These are phyloP conservation scores for Cupressus sempervirens DNA, from an alignment of 75 land plant genomes.

Conservation along the genomic window DNA sequence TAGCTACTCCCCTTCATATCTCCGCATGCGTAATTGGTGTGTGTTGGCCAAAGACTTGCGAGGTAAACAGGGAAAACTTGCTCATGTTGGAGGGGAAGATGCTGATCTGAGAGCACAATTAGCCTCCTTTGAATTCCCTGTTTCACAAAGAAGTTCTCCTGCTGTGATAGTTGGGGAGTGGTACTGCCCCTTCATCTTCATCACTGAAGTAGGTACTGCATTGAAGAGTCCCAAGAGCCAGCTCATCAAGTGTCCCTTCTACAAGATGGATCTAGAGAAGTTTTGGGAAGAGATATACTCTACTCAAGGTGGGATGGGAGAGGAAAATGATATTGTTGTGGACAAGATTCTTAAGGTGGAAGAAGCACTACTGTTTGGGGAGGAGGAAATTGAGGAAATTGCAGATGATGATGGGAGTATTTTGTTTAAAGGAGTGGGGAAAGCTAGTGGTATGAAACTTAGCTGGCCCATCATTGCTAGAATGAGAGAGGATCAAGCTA, in stretches of 20 bases:
- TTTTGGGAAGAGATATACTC: constrained; percentile 4
- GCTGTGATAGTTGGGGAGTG: constrained; percentile 27
- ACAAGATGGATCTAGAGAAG: constrained; percentile 17
- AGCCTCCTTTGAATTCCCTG: not conserved
- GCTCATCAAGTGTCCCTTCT: constrained; percentile 9
- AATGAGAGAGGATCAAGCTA: not conserved
- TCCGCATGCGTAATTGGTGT: constrained; percentile 18
- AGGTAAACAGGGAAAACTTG: not conserved
- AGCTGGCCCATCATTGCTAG: constrained; percentile 1
- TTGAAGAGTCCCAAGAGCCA: not conserved
- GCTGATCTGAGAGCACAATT: not conserved
- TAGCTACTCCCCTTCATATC: constrained; percentile 24
- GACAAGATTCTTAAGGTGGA: not conserved
- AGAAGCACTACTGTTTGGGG: constrained; percentile 2
- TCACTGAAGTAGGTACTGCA: not conserved
- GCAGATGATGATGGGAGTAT: constrained; percentile 5
- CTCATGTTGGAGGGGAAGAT: not conserved
- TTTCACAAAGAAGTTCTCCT: not conserved
- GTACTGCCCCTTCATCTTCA: constrained; percentile 48
- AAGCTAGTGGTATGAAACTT: not conserved
- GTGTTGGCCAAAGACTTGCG: not conserved
- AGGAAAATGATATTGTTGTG: not conserved
- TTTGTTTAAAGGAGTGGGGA: not conserved
- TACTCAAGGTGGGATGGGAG: not conserved
- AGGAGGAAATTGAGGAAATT: not conserved